Percentiles rank a stretch among this genome's conserved stretches.
phyloP scores from a whole-genome alignment of 306 rosid species.

The Sphenostylis stenocarpa region DNA sequence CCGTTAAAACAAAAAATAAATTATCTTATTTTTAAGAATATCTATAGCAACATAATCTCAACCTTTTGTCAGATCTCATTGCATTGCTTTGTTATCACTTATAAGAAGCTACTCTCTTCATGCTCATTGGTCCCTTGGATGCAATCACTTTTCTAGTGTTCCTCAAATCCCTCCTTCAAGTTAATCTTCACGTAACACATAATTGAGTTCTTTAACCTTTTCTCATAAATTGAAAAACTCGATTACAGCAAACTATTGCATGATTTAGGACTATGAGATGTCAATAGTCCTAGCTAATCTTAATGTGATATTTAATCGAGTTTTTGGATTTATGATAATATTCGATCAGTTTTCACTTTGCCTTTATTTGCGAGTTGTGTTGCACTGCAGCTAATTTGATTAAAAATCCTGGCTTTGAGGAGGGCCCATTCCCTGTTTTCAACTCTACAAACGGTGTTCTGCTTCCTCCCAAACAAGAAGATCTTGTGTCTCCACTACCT shows the following conservation, averaged over 20 bases:
- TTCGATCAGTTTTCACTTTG: neutral
- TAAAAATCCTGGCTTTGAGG: conserved; percentile 76
- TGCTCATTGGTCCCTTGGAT: neutral
- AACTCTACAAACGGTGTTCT: conserved; percentile 82
- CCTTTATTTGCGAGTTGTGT: neutral
- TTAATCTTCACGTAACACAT: too few species aligned
- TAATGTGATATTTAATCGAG: neutral
- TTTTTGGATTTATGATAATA: neutral
- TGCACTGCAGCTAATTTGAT: conserved; percentile 87
- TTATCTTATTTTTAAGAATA: too few species aligned
- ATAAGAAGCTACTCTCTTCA: neutral
- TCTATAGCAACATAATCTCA: neutral
- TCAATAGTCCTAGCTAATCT: neutral
- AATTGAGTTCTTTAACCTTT: neutral
- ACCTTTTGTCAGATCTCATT: too few species aligned
- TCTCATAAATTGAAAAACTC: neutral
- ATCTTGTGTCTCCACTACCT: conserved; percentile 75
- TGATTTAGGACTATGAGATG: neutral
- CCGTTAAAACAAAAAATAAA: too few species aligned
- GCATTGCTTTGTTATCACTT: neutral
- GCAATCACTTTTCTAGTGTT: neutral
- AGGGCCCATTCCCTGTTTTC: conserved; percentile 74
- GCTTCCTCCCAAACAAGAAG: conserved; percentile 88
- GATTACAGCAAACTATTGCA: neutral
- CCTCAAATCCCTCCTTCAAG: neutral